These are phyloP conservation scores for Boletales sp. DNA, from an alignment of 768 basidiomycete genomes.

Conservation along the genomic window DNA sequence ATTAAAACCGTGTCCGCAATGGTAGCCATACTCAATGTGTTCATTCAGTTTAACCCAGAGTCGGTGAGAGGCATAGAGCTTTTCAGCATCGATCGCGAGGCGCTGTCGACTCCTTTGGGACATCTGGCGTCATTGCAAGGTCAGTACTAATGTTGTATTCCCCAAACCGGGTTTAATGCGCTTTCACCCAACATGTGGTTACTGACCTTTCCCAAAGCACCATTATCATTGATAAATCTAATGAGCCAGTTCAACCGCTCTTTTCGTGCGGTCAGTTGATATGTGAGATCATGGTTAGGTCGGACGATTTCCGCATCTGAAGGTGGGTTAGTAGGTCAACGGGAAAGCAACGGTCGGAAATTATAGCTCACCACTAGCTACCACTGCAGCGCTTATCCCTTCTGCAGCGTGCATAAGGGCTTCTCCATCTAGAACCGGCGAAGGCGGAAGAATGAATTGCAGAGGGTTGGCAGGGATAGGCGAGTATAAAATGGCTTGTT, in stretches of 20 bases:
- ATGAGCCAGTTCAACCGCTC: constrained; percentile 83
- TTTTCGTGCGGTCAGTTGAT: constrained; percentile 72
- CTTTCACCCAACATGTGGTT: neutral
- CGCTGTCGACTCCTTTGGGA: constrained; percentile 74
- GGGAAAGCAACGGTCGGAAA: neutral
- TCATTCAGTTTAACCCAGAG: constrained; percentile 80
- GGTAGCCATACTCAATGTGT: constrained; percentile 16
- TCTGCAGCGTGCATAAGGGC: constrained; percentile 78
- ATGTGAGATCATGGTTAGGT: constrained; percentile 74
- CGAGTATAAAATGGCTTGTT: constrained; percentile 78
- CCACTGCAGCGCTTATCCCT: constrained; percentile 64
- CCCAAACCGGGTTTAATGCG: neutral
- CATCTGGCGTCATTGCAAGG: constrained; percentile 46
- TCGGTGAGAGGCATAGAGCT: constrained; percentile 74
- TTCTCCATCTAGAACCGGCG: constrained; percentile 63
- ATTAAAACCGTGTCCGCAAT: neutral
- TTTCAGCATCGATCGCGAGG: constrained; percentile 81
- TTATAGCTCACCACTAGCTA: constrained; percentile 60
- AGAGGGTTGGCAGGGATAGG: constrained; percentile 74
- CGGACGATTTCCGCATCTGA: constrained; percentile 65
- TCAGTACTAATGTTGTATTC: constrained; percentile 1
- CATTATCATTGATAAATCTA: constrained; percentile 85
- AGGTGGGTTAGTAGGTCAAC: neutral
- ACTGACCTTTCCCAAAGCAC: constrained; percentile 66
- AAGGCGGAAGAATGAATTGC: constrained; percentile 74